A percentile compares a stretch with the other conserved stretches of the same genome.
Conservation (phyloP, 805 yeast species). For the Saccharomycopsis sp. region DNA sequence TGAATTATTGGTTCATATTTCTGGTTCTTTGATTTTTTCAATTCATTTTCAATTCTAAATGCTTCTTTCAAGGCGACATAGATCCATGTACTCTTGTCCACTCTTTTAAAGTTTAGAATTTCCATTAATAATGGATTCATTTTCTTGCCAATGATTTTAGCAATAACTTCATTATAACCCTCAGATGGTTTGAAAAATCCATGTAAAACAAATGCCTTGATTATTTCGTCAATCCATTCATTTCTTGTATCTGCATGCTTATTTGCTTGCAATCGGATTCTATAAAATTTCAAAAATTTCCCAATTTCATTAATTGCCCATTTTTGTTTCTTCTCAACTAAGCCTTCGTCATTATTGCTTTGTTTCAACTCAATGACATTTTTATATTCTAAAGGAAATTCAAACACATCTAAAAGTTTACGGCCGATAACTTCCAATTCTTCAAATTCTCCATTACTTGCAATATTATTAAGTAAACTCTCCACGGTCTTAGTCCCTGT, state of each 20-base stretch:
- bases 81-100: conserved; percentile 54
- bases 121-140: conserved; percentile 62
- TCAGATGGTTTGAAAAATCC: conserved; percentile 18
- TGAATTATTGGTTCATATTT: conserved; percentile 28
- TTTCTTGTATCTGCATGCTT: conserved; percentile 18
- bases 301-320: conserved; percentile 54
- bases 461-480: conserved; percentile 29
- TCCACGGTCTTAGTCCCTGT: conserved; percentile 68
- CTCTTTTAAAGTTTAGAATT: conserved; percentile 38
- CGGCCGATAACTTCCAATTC: conserved; percentile 14
- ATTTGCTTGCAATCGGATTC: conserved; percentile 28
- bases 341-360: conserved; percentile 20
- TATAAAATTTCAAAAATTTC: conserved; percentile 40
- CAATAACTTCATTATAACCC: conserved; percentile 27
- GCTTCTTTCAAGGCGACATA: conserved; percentile 40
- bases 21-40: conserved; percentile 20
- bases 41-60: conserved; percentile 25
- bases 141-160: conserved; percentile 48
- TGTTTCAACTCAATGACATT: conserved; percentile 25
- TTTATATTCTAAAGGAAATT: conserved; percentile 20
- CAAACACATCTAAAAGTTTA: conserved; percentile 23
- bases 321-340: conserved; percentile 32
- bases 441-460: conserved; percentile 21
- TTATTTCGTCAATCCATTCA: conserved; percentile 28
- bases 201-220: conserved; percentile 26